Percentiles rank a stretch among this genome's conserved stretches.
Evolutionary conservation across 768 basidiomycete genomes (phyloP).

Genomic region (Naematelia aurantialba): DNA sequence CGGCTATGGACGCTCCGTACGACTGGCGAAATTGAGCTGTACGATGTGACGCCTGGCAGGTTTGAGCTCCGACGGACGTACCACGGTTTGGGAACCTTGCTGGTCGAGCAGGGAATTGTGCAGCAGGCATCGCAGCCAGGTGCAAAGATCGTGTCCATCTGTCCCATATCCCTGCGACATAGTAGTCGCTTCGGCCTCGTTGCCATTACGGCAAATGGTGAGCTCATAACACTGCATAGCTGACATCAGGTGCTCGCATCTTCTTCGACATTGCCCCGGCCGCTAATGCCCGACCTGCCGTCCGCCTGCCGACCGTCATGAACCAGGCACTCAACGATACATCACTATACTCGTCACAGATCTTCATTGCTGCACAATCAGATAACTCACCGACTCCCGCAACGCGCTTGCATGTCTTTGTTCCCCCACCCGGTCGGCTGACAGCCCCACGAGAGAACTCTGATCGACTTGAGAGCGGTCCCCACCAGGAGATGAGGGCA

Average conservation of each 20-base stretch:
- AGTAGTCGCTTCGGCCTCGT: slow-evolving; percentile 70
- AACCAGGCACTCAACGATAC: slow-evolving; percentile 62
- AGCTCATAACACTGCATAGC: slow-evolving; percentile 15
- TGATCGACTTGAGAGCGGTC: slow-evolving; percentile 21
- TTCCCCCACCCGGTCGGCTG: slow-evolving; percentile 31
- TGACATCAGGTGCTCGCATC: slow-evolving; percentile 63
- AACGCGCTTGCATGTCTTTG: slow-evolving; percentile 24
- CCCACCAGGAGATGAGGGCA: slow-evolving; percentile 25
- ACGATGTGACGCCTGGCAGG: slow-evolving; percentile 29
- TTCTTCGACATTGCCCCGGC: slow-evolving; percentile 59
- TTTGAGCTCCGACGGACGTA: slow-evolving; percentile 27
- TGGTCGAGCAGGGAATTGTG: background rate
- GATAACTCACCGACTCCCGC: slow-evolving; percentile 16
- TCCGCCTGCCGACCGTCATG: slow-evolving; percentile 54
- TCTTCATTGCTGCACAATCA: slow-evolving; percentile 32
- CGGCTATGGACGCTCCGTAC: slow-evolving; percentile 46
- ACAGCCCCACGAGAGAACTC: slow-evolving; percentile 31
- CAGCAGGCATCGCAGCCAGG: slow-evolving; percentile 10
- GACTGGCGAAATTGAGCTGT: slow-evolving; percentile 40
- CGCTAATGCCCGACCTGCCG: slow-evolving; percentile 23
- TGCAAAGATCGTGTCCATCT: slow-evolving; percentile 58
- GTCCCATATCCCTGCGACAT: slow-evolving; percentile 65
- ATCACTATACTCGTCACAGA: slow-evolving; percentile 48
- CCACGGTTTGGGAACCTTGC: slow-evolving; percentile 4
- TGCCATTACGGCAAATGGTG: slow-evolving; percentile 67